Evolutionary conservation across 306 rosid species (phyloP).

Genomic region (Begonia masoniana): DNA sequence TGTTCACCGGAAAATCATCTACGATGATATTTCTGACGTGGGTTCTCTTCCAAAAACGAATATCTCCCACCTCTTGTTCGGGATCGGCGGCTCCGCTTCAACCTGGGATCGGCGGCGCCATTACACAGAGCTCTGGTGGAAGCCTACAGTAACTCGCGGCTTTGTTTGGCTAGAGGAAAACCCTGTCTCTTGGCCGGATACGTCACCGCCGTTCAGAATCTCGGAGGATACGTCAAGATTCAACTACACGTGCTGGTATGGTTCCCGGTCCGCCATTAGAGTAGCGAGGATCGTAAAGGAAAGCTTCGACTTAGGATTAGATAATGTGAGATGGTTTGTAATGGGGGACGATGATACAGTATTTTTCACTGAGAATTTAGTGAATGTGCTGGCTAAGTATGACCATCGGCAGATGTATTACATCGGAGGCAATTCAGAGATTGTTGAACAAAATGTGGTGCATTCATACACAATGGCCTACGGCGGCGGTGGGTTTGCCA

Average conservation of each 20-base stretch:
- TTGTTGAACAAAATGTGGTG: conserved; percentile 45
- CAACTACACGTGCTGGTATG: conserved; percentile 46
- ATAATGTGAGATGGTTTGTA: conserved; percentile 65
- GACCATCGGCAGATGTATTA: conserved; percentile 78
- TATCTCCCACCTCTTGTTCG: conserved; percentile 52
- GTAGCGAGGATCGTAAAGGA: conserved; percentile 64
- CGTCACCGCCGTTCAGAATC: conserved; percentile 25
- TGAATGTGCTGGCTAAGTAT: conserved; percentile 38
- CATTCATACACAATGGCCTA: conserved; percentile 52
- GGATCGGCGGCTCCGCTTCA: conserved; percentile 38
- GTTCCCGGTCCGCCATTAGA: conserved; percentile 51
- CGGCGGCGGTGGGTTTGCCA: conserved; percentile 74
- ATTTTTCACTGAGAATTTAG: conserved; percentile 45
- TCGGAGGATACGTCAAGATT: conserved; percentile 41
- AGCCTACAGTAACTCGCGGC: conserved; percentile 30
- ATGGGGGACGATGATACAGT: conserved; percentile 83
- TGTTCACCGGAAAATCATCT: not conserved
- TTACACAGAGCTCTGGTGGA: conserved; percentile 60
- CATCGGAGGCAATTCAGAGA: conserved; percentile 67
- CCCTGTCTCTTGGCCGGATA: conserved; percentile 31
- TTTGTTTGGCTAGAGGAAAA: conserved; percentile 47
- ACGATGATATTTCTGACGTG: not conserved
- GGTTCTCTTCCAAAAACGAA: conserved; percentile 22
- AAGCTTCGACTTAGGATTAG: conserved; percentile 46
- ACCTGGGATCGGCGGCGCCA: conserved; percentile 47